Evolutionary conservation across 371 early-diverging fungal genomes (phyloP).

Genomic region (Mucor mucedo): DNA sequence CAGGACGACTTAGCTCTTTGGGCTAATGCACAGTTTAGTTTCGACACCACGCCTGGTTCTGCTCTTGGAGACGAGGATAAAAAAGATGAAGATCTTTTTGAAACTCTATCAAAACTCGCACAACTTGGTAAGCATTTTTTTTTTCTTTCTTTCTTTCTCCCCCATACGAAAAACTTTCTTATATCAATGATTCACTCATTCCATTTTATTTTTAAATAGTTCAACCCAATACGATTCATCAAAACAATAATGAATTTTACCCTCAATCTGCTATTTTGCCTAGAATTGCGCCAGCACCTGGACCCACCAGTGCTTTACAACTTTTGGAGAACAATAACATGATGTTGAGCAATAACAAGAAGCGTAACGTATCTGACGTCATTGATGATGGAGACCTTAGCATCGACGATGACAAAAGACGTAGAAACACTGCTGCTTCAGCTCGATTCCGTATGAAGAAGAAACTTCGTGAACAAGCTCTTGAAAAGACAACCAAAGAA

Average conservation of each 20-base stretch:
- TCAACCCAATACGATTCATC: slow-evolving; percentile 7
- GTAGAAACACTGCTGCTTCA: slow-evolving; percentile 91
- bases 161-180: too few relatives aligned
- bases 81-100: slow-evolving; percentile 7
- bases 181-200: too few relatives aligned
- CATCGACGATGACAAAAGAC: slow-evolving; percentile 81
- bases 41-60: slow-evolving; percentile 54
- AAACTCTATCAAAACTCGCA: slow-evolving; percentile 17
- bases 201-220: not conserved
- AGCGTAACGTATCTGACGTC: not conserved
- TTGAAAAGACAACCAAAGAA: slow-evolving; percentile 79
- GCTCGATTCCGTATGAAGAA: slow-evolving; percentile 93
- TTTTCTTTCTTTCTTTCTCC: too few relatives aligned
- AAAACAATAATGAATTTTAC: slow-evolving; percentile 3
- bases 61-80: slow-evolving; percentile 43
- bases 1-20: slow-evolving; percentile 42
- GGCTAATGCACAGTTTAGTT: slow-evolving; percentile 61
- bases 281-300: slow-evolving; percentile 28
- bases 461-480: slow-evolving; percentile 78
- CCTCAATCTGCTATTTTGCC: slow-evolving; percentile 9
- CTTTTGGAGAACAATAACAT: slow-evolving; percentile 9
- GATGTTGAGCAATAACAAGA: slow-evolving; percentile 7
- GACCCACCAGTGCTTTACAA: slow-evolving; percentile 10
- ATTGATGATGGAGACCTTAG: slow-evolving; percentile 13
- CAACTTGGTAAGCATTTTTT: slow-evolving; percentile 12